Evolutionary conservation across 164 flowering plant species (phyloP).

Genomic region (Vitis rotundifolia): DNA sequence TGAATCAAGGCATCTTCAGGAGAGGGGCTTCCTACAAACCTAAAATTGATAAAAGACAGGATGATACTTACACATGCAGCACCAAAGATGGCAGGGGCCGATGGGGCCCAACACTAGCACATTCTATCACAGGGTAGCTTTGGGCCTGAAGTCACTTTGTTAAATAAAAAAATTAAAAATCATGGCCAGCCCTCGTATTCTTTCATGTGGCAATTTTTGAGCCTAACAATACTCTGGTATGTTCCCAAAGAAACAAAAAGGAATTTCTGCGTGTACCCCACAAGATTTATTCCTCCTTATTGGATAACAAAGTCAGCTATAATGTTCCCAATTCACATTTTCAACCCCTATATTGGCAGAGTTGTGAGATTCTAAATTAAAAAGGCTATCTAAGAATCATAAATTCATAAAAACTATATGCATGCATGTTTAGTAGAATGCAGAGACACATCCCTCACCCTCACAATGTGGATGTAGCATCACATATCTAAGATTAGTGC

Average conservation of each 20-base stretch:
- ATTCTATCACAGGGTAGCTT: too few species aligned
- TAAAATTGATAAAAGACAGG: background rate
- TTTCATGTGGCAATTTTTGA: background rate
- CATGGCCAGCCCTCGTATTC: background rate
- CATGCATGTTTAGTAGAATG: background rate
- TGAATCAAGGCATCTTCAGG: background rate
- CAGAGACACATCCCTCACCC: background rate
- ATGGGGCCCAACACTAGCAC: background rate
- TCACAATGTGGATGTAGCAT: background rate
- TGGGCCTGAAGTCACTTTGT: too few species aligned
- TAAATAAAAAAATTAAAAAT: too few species aligned
- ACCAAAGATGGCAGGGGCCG: background rate
- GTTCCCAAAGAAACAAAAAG: background rate
- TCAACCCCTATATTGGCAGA: background rate
- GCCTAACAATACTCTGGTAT: background rate
- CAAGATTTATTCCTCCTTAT: too few species aligned
- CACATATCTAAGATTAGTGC: background rate
- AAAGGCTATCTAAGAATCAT: background rate
- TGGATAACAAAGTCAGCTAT: background rate
- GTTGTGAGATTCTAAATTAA: background rate
- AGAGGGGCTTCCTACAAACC: background rate
- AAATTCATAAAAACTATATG: background rate
- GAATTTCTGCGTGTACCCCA: too few species aligned
- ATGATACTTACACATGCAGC: background rate
- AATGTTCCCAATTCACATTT: background rate